phyloP scores from a whole-genome alignment of 108 stramenopile species.

The Epipyxis sp. region DNA sequence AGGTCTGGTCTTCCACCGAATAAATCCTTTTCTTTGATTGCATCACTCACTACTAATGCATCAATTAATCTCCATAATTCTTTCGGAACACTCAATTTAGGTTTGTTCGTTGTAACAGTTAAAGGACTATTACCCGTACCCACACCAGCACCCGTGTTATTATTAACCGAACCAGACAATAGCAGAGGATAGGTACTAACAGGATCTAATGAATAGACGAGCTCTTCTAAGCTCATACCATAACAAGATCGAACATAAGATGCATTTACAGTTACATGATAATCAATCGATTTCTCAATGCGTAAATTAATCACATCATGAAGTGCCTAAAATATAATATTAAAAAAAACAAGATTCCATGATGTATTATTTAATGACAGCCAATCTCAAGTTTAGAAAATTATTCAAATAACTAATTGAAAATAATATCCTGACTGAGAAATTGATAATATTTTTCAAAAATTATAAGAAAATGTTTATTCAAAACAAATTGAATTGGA shows the following conservation, averaged over 20 bases:
- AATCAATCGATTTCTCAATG: slow-evolving; percentile 88
- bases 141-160: not conserved
- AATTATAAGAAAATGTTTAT: too few relatives aligned
- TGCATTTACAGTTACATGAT: slow-evolving; percentile 77
- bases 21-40: slow-evolving; percentile 73
- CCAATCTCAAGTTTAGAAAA: not conserved
- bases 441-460: too few relatives aligned
- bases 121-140: not conserved
- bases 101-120: slow-evolving; percentile 35
- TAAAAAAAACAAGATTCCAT: not conserved
- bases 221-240: slow-evolving; percentile 81
- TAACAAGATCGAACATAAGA: slow-evolving; percentile 81
- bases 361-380: too few relatives aligned
- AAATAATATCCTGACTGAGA: not conserved
- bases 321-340: slow-evolving; percentile 38
- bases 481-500: too few relatives aligned
- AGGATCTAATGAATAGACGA: slow-evolving; percentile 79
- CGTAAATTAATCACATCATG: slow-evolving; percentile 85
- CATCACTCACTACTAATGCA: slow-evolving; percentile 72
- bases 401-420: not conserved
- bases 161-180: slow-evolving; percentile 53
- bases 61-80: slow-evolving; percentile 92
- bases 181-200: slow-evolving; percentile 76
- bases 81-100: slow-evolving; percentile 77
- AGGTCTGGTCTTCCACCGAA: too few relatives aligned